Base-by-base conservation (phyloP, 2,329 filamentous ascomycete species). In the Trichoderma oligosporum region DNA sequence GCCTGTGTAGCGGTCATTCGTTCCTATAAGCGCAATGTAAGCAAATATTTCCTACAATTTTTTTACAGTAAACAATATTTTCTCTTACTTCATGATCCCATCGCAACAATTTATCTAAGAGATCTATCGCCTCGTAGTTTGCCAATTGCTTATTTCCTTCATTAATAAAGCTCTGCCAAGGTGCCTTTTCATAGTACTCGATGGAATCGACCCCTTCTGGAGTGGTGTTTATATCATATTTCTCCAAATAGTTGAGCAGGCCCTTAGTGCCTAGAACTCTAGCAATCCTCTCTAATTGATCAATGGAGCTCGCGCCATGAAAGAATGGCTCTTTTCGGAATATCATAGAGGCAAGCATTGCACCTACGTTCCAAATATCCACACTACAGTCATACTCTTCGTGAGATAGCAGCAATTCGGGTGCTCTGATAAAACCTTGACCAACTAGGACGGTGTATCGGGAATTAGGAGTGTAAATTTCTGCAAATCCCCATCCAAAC, bases 341-440 rank as follows among this genome's bases (percentile, higher is more conserved):
- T 71, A 99, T 99, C 94, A 99, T 99, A 31, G 93, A 97, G 0
- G 94, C 94, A 70, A 99, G 97, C 93, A 99, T 97, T 64, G 94
- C 93, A 38, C 94, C 94, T 39, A 99, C 78, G 55, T 91, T 97
- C 94, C 94, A 99, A 92, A 99, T 97, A 71, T 99, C 94, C 56
- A 99, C 81, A 57, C 92, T 97, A 78, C 99, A 99, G 75, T 99
- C 94, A 75, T 99, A 99, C 74, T 97, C 93, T 71, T 99, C 94
- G 78, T 94, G 97, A 69, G 99, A 93, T 47, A 99, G 93, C 4
- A 99, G 82, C 57, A 99, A 78, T 72, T 99, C 94, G 0, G 94
- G 94, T 1, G 94, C 94, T 76, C 97, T 99, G 78, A 97, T 97
- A 73, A 99, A 99, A 59, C 94, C 85, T 7, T 92, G 97, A 1